These are phyloP conservation scores for Darksidea phi DNA, from an alignment of 495 filamentous ascomycete genomes.

Conservation along the genomic window DNA sequence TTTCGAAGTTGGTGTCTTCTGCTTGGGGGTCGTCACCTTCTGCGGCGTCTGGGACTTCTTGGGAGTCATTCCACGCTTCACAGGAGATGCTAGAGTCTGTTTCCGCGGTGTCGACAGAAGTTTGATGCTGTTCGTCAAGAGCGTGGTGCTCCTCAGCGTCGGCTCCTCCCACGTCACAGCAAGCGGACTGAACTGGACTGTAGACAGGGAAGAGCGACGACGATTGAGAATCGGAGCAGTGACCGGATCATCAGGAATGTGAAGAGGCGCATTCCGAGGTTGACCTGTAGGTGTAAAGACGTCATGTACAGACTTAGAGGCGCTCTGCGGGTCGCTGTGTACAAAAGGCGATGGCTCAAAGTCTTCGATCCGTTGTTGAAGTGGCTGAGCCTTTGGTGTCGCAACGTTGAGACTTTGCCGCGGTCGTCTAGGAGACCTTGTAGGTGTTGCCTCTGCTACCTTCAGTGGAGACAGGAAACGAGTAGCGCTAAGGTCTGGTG, in stretches of 20 bases:
- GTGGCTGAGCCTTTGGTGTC: slow-evolving; percentile 12
- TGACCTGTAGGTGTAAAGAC: slow-evolving; percentile 15
- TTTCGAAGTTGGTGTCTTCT: slow-evolving; percentile 30
- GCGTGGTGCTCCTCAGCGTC: slow-evolving; percentile 30
- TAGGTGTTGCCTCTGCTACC: slow-evolving; percentile 5
- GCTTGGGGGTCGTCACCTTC: slow-evolving; percentile 29
- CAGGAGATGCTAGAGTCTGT: slow-evolving; percentile 30
- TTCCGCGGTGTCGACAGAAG: slow-evolving; percentile 42
- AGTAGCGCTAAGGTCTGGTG: background rate
- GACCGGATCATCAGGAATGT: slow-evolving; percentile 30
- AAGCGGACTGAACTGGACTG: slow-evolving; percentile 33
- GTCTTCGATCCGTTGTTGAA: slow-evolving; percentile 16
- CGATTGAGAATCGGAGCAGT: slow-evolving; percentile 30
- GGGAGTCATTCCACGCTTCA: slow-evolving; percentile 33
- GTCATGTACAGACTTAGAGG: background rate
- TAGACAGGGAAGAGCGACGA: slow-evolving; percentile 29
- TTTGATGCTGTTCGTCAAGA: slow-evolving; percentile 41
- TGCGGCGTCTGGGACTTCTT: slow-evolving; percentile 42
- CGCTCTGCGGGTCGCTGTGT: slow-evolving; percentile 5
- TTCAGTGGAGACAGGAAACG: slow-evolving; percentile 7
- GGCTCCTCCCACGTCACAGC: slow-evolving; percentile 11
- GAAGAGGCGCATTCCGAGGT: background rate
- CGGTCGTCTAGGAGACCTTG: slow-evolving; percentile 26
- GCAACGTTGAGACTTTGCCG: slow-evolving; percentile 11
- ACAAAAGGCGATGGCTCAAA: slow-evolving; percentile 27